A percentile compares a stretch with the other conserved stretches of the same genome.
These are phyloP conservation scores for Endotrypanum monterogeii DNA, from an alignment of 208 protist genomes.

Conservation along the genomic window DNA sequence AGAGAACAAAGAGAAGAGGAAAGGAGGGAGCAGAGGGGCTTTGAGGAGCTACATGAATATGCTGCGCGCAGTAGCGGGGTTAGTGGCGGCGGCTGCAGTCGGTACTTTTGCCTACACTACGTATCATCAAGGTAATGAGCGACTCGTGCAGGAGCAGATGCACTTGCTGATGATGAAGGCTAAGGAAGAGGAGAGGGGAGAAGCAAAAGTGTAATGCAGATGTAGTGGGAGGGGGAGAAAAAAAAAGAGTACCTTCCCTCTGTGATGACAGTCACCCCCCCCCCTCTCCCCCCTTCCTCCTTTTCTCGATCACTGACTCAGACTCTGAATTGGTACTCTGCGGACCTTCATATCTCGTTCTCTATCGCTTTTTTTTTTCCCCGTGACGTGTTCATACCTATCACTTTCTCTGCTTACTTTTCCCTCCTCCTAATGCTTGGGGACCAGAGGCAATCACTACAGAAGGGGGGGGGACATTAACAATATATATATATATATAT, in stretches of 20 bases:
- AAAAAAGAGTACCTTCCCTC: background rate
- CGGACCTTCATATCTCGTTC: no score
- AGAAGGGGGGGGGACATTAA: background rate
- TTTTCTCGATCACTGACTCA: no score
- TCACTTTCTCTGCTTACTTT: no score
- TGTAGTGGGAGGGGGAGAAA: no score
- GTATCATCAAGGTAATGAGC: slow-evolving; percentile 38
- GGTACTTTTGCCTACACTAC: slow-evolving; percentile 28
- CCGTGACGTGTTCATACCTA: no score
- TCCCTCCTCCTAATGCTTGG: no score
- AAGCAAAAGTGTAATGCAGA: background rate
- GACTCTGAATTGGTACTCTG: no score
- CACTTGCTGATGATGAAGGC: slow-evolving; percentile 18
- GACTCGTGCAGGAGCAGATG: slow-evolving; percentile 40
- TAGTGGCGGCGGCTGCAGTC: slow-evolving; percentile 24
- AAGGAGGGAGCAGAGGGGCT: background rate
- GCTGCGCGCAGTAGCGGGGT: slow-evolving; percentile 23
- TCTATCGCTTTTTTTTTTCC: no score
- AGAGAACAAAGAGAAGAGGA: background rate
- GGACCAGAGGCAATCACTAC: no score
- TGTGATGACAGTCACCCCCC: background rate
- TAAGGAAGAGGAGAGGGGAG: background rate
- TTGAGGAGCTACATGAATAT: slow-evolving; percentile 4
- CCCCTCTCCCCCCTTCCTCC: background rate
- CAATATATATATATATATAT: background rate